A percentile compares a stretch with the other conserved stretches of the same genome.
These are phyloP conservation scores for Toxoplasma gondii DNA, from an alignment of 169 alveolate species.

Conservation along the genomic window DNA sequence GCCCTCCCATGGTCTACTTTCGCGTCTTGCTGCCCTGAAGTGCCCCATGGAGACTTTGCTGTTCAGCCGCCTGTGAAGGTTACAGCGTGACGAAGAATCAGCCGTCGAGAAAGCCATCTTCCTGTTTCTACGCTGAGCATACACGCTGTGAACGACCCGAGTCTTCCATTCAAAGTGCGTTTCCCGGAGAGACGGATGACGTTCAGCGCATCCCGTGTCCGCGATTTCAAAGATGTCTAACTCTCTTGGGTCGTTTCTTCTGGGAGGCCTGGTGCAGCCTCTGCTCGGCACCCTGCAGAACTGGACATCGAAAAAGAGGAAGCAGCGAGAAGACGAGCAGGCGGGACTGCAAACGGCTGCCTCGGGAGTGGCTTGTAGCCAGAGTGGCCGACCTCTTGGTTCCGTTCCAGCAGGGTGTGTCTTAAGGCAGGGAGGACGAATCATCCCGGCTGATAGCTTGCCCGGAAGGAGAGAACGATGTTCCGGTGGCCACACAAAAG, in stretches of 20 bases:
- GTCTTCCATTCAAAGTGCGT: too few relatives aligned
- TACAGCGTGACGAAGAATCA: too few relatives aligned
- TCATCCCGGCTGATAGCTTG: neutral
- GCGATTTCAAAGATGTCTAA: neutral
- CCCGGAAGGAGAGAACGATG: neutral
- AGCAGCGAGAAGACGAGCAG: neutral
- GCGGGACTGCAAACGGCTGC: neutral
- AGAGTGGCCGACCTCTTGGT: neutral
- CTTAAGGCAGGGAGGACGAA: neutral
- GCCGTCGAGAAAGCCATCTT: too few relatives aligned
- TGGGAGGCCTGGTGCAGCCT: slow-evolving; percentile 11
- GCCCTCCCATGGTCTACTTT: too few relatives aligned
- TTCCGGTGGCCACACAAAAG: too few relatives aligned
- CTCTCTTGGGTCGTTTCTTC: slow-evolving; percentile 9
- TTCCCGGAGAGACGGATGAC: too few relatives aligned
- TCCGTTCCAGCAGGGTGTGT: neutral
- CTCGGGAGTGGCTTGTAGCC: neutral
- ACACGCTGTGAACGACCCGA: too few relatives aligned
- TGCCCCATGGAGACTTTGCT: too few relatives aligned
- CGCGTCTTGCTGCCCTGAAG: too few relatives aligned
- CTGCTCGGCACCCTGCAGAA: slow-evolving; percentile 12
- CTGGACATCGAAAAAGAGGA: neutral
- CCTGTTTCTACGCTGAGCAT: too few relatives aligned
- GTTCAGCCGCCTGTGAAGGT: too few relatives aligned
- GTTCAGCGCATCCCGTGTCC: too few relatives aligned